Evolutionary conservation across 306 rosid genomes (phyloP).

Genomic region (Leucaena leucocephala): DNA sequence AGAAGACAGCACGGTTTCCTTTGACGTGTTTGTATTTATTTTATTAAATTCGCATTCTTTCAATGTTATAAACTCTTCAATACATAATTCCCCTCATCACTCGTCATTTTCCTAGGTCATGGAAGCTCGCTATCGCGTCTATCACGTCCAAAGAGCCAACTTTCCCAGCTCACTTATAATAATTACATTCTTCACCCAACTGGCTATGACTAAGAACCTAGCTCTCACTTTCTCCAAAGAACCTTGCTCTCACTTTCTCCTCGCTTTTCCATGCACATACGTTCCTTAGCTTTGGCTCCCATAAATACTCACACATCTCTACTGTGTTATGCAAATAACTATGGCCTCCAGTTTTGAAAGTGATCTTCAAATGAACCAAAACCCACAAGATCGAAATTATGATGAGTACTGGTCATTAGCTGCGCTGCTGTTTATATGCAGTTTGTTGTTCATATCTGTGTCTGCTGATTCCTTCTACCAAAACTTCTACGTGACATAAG

Average conservation of each 20-base stretch:
- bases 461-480: conserved; percentile 19
- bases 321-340: neutral
- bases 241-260: neutral
- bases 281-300: neutral
- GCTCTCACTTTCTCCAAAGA: too few relatives aligned
- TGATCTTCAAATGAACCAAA: neutral
- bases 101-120: neutral
- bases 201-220: neutral
- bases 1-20: conserved; percentile 12
- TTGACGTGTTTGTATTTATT: neutral
- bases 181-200: conserved; percentile 9
- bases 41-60: neutral
- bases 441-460: neutral
- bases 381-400: neutral
- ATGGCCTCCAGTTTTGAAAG: neutral
- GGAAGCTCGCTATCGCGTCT: neutral
- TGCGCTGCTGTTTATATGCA: neutral
- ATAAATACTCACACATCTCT: neutral
- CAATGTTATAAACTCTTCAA: too few relatives aligned
- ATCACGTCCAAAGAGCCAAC: neutral
- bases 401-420: neutral
- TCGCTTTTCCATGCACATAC: neutral
- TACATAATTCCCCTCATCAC: neutral
- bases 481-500: conserved; percentile 53
- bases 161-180: neutral